Evolutionary conservation across 306 rosid genomes (phyloP), one percentile per base, ranked within the genome.

Genomic region (Purshia tridentata): DNA sequence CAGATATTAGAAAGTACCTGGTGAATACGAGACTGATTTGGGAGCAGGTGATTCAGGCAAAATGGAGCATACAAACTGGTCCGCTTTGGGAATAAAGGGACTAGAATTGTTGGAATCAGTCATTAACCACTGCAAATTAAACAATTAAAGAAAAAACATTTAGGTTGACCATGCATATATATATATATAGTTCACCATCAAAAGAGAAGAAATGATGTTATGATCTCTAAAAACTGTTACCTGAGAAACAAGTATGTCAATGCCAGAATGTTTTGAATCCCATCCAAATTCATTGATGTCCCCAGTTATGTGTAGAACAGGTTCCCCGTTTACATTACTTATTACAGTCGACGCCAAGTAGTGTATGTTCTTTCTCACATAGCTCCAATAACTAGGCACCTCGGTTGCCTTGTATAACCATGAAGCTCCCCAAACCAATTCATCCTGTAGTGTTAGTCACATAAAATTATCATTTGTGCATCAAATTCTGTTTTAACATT

Each of bases 371-470:
- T 22, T 53, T 62, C 48, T 63, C 9, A 84, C 81, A 68, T 80
- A 78, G 0, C 73, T 53, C 87, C 84, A 66, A 52, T 82, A 83
- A 4, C 4, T 5, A 9, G 15, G 0, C 4, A 0, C 9, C 2
- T 50, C 13, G 0, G 78, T 69, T 5, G 91, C 91, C 65, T 78
- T 83, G 55, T 76, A 74, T 51, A 82, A 54, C 89, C 91, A 87
- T 51, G 89, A 41, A 29, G 89, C 87, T 52, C 80, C 91, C 89
- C 91, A 87, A 1, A 81, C 0, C 72, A 87, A 81, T 52, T 87
- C 91, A 37, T 87, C 91, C 87, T 85, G 9, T 44, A n/a, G 51
- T n/a, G n/a, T n/a, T 9, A 4, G 2, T 2, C 20, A 46, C 18
- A 44, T 11, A 15, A 16, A n/a, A n/a, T n/a, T n/a, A n/a, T n/a